Evolutionary conservation across 352 stramenopile genomes (phyloP), one percentile per base, ranked within the genome.

Genomic region (Phytophthora gonapodyides): DNA sequence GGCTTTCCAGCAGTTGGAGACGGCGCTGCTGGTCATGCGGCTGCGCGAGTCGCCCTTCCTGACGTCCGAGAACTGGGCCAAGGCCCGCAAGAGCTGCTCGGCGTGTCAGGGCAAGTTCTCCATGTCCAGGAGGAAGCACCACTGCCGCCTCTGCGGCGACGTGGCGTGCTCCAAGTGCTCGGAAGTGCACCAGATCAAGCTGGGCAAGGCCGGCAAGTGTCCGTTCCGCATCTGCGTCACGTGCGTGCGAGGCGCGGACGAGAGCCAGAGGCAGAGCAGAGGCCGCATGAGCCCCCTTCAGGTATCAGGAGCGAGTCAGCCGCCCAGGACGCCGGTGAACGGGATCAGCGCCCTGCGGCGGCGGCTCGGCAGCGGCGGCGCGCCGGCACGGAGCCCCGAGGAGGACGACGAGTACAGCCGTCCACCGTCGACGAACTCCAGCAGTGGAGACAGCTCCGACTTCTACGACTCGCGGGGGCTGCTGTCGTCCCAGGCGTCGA

Each of bases 131-230:
- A 74, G 80, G 42, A 83, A 83, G 53, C 83, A 93, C 56, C 83
- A 93, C 60, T 93, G 83, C 43, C 81, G 83, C 2, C 74, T 93
- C 0, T 93, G 83, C 54, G 81, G 83, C 5, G 81, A 91, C 53
- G 75, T 89, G 5, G 74, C 78, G 41, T 92, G 83, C 24, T 82
- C 80, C 46, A 90, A 90, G 53, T 93, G 84, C 67, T 90, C 76
- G 19, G 65, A 73, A 3, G 69, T 88, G 10, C 81, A 86, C 44
- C 69, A 85, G 47, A 78, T 90, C 40, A 81, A 80, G 41, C 56
- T 89, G 0, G 75, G 75, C 10, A 83, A 82, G 47, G 70, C 79
- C 12, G 76, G 73, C 35, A 85, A 78, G 42, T 73, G 59, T 12
- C 73, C 81, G 16, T 80, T 90, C 34, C 81, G 81, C 21, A 88